Conservation (phyloP, 768 basidiomycete species). For the Crassisporium funariophilum region DNA sequence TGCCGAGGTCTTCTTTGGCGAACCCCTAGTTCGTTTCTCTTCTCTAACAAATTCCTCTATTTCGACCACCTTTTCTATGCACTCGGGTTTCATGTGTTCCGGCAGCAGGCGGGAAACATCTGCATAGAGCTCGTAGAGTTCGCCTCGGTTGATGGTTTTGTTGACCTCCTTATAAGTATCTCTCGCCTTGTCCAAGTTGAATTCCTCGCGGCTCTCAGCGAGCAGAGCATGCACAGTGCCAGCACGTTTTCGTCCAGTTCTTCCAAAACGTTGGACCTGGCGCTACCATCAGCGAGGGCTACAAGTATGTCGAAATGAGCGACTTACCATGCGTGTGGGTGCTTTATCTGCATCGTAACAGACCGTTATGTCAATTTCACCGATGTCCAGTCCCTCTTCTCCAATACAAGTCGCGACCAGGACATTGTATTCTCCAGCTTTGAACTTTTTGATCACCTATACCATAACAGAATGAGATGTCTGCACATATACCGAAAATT, state of each 20-base stretch:
- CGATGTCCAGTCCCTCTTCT: constrained; percentile 98
- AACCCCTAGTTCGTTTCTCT: constrained; percentile 42
- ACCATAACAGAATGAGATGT: constrained; percentile 11
- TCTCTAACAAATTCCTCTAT: constrained; percentile 72
- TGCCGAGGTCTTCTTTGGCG: constrained; percentile 29
- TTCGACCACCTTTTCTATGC: constrained; percentile 80
- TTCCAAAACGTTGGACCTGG: constrained; percentile 93
- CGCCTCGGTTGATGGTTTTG: constrained; percentile 80
- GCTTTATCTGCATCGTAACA: constrained; percentile 98
- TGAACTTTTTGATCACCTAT: constrained; percentile 87
- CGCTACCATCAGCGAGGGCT: constrained; percentile 7
- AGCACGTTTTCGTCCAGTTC: constrained; percentile 90
- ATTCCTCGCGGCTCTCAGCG: constrained; percentile 87
- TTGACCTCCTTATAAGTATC: constrained; percentile 88
- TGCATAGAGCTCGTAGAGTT: constrained; percentile 87
- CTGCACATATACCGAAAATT: constrained; percentile 1
- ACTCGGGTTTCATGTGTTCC: constrained; percentile 70
- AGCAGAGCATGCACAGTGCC: constrained; percentile 92
- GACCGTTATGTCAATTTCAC: constrained; percentile 93
- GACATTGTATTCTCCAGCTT: constrained; percentile 84
- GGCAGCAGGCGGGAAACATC: constrained; percentile 90
- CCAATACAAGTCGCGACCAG: constrained; percentile 96
- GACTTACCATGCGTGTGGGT: constrained; percentile 88
- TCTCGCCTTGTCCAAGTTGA: constrained; percentile 87
- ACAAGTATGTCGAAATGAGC: background rate